Evolutionary conservation across 768 basidiomycete species (phyloP).

Genomic region (Lyophyllum atratum): DNA sequence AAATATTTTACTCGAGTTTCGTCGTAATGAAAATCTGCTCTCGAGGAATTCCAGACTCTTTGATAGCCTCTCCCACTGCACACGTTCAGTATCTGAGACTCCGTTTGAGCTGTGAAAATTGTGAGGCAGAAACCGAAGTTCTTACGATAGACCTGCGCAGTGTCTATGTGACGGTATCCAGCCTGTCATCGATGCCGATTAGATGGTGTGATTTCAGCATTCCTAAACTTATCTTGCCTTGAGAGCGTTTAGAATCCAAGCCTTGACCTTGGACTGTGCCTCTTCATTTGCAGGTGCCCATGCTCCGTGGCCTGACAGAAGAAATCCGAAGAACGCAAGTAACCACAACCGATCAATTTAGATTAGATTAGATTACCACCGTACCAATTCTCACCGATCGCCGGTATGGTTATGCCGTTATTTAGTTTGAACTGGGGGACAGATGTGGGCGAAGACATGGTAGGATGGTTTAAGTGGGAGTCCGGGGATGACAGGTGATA

Average conservation of each 20-base stretch:
- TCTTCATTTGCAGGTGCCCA: slow-evolving; percentile 38
- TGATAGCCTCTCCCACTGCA: slow-evolving; percentile 23
- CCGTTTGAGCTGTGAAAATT: neutral
- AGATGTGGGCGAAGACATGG: slow-evolving; percentile 1
- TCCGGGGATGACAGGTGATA: neutral
- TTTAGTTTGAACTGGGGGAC: slow-evolving; percentile 24
- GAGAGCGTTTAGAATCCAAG: slow-evolving; percentile 41
- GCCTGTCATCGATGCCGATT: slow-evolving; percentile 22
- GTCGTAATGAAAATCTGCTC: slow-evolving; percentile 52
- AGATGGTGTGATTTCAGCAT: no score
- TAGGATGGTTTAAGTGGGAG: neutral
- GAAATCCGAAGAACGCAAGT: no score
- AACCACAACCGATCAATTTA: no score
- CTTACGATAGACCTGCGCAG: slow-evolving; percentile 35
- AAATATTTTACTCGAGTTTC: slow-evolving; percentile 40
- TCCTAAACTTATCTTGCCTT: slow-evolving; percentile 22
- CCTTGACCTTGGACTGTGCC: slow-evolving; percentile 32
- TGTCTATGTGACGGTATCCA: slow-evolving; percentile 45
- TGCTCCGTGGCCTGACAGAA: slow-evolving; percentile 36
- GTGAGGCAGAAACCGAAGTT: neutral
- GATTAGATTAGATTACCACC: no score
- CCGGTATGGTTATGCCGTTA: slow-evolving; percentile 35
- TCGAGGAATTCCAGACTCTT: slow-evolving; percentile 33
- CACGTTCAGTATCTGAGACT: slow-evolving; percentile 36
- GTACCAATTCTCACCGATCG: slow-evolving; percentile 28